Conservation (phyloP, 1,284 basidiomycete genomes). For the Ustilago curta region DNA sequence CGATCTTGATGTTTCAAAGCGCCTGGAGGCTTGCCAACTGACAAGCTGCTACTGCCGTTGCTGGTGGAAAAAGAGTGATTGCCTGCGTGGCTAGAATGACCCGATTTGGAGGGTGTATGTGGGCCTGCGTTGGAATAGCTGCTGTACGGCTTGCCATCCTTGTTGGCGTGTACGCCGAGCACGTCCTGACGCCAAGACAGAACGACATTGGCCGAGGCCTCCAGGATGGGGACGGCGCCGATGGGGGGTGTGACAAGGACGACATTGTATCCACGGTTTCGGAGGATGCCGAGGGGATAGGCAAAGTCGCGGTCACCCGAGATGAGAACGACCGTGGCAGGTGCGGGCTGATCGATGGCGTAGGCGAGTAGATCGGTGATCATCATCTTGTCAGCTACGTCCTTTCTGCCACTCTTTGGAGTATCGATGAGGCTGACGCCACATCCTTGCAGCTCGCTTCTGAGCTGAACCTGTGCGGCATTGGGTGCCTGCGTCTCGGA, state of each 20-base stretch:
- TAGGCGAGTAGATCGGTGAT: conserved; percentile 63
- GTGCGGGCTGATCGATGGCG: conserved; percentile 60
- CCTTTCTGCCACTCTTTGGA: conserved; percentile 62
- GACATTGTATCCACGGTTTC: conserved; percentile 60
- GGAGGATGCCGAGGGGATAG: conserved; percentile 59
- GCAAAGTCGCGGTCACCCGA: conserved; percentile 66
- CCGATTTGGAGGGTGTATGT: conserved; percentile 25
- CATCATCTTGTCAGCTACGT: conserved; percentile 66
- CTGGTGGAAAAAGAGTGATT: conserved; percentile 2
- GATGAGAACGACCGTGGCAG: conserved; percentile 59
- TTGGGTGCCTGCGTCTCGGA: conserved; percentile 49
- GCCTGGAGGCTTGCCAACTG: conserved; percentile 26
- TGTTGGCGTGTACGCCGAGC: conserved; percentile 53
- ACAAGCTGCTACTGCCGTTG: conserved; percentile 1
- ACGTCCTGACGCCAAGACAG: conserved; percentile 64
- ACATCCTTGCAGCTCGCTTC: conserved; percentile 63
- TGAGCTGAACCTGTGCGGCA: conserved; percentile 50
- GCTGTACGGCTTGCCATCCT: conserved; percentile 51
- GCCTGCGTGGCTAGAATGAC: conserved; percentile 1
- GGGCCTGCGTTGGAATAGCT: conserved; percentile 25
- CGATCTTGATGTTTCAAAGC: conserved; percentile 31
- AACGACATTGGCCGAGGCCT: conserved; percentile 59
- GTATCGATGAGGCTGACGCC: conserved; percentile 64
- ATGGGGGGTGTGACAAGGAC: conserved; percentile 61
- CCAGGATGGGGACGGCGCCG: conserved; percentile 59